phyloP scores from a whole-genome alignment of 768 basidiomycete species.

The Leccinum aurantiacum region DNA sequence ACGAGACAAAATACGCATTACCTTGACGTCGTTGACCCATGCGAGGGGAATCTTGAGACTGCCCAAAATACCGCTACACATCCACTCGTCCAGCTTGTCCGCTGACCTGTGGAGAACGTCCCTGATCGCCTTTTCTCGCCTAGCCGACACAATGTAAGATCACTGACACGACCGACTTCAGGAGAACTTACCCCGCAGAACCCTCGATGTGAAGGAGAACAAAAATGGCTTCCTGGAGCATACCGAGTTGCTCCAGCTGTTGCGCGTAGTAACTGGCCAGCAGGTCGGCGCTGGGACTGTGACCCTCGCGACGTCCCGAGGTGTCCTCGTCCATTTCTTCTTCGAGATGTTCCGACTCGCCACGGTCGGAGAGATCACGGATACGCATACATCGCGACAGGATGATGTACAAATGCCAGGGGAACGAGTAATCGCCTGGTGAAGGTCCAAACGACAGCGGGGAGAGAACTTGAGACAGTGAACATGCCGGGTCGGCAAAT shows the following conservation, averaged over 20 bases:
- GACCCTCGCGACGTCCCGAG: slow-evolving; percentile 62
- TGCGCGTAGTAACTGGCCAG: slow-evolving; percentile 83
- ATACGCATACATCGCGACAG: slow-evolving; percentile 79
- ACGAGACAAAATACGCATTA: slow-evolving; percentile 26
- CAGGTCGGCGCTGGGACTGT: slow-evolving; percentile 80
- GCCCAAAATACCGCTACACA: slow-evolving; percentile 65
- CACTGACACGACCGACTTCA: slow-evolving; percentile 2
- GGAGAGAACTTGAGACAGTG: slow-evolving; percentile 64
- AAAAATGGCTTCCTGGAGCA: slow-evolving; percentile 85
- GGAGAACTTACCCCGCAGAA: slow-evolving; percentile 60
- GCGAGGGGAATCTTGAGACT: slow-evolving; percentile 77
- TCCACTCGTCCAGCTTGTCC: slow-evolving; percentile 67
- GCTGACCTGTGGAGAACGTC: slow-evolving; percentile 76
- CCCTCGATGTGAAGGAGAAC: slow-evolving; percentile 88
- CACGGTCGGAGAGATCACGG: slow-evolving; percentile 87
- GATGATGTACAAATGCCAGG: slow-evolving; percentile 93
- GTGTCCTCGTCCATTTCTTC: slow-evolving; percentile 39
- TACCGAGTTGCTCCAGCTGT: slow-evolving; percentile 77
- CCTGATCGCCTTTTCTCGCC: slow-evolving; percentile 80
- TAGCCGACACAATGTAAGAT: slow-evolving; percentile 34
- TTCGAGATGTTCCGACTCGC: slow-evolving; percentile 40
- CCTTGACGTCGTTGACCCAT: slow-evolving; percentile 94
- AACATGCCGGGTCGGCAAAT: slow-evolving; percentile 68
- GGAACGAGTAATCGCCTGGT: slow-evolving; percentile 76
- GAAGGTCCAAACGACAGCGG: slow-evolving; percentile 75